phyloP scores from a whole-genome alignment of 192 early-diverging fungal genomes.

The Linnemannia zychae region DNA sequence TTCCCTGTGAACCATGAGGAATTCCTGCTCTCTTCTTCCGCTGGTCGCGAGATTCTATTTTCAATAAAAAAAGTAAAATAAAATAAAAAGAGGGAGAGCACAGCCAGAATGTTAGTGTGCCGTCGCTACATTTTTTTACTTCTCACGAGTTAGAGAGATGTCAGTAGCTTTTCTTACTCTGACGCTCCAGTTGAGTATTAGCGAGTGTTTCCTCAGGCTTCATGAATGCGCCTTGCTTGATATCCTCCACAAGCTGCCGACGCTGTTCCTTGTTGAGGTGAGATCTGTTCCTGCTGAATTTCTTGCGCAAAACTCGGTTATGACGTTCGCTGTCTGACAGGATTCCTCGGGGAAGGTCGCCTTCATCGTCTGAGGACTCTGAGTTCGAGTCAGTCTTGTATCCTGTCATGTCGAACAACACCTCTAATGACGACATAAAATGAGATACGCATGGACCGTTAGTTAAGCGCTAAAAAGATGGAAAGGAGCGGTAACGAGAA shows the following conservation, averaged over 20 bases:
- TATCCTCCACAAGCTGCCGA: slow-evolving; percentile 49
- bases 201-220: slow-evolving; percentile 33
- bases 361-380: slow-evolving; percentile 49
- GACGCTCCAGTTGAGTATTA: slow-evolving; percentile 25
- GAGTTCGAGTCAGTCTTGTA: slow-evolving; percentile 60
- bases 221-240: slow-evolving; percentile 37
- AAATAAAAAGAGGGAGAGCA: not conserved
- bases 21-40: slow-evolving; percentile 44
- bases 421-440: slow-evolving; percentile 16
- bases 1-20: slow-evolving; percentile 34
- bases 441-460: not conserved
- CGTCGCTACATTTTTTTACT: not conserved
- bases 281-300: slow-evolving; percentile 26
- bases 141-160: not conserved
- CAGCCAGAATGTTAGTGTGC: not conserved
- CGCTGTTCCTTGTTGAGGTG: slow-evolving; percentile 37
- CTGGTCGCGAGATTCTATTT: slow-evolving; percentile 23
- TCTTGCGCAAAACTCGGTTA: slow-evolving; percentile 33
- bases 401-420: slow-evolving; percentile 64
- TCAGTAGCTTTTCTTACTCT: slow-evolving; percentile 15
- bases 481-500: not conserved
- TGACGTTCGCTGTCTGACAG: slow-evolving; percentile 53
- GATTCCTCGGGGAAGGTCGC: slow-evolving; percentile 47
- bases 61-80: not conserved
- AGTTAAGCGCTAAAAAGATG: not conserved